Conservation (phyloP, 164 flowering plant genomes). For the Chimonanthus salicifolius region DNA sequence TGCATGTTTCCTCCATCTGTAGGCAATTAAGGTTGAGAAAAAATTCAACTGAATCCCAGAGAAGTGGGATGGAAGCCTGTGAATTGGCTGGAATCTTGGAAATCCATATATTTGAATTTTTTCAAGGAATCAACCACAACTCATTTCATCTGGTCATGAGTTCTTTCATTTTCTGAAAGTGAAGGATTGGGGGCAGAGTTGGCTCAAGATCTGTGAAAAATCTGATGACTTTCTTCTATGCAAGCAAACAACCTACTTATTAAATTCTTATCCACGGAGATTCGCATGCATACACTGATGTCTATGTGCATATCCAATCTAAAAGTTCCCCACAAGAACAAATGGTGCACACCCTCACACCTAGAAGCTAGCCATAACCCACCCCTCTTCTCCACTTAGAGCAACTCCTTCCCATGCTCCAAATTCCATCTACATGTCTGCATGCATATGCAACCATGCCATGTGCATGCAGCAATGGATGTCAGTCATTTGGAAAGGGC, state of each 20-base stretch:
- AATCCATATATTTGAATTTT: no score
- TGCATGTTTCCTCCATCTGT: not conserved
- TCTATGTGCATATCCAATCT: no score
- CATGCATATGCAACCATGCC: not conserved
- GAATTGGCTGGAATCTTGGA: not conserved
- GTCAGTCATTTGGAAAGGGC: not conserved
- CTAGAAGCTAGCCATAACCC: not conserved
- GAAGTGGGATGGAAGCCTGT: not conserved
- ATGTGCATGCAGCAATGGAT: not conserved
- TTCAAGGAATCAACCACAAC: no score
- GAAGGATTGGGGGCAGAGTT: not conserved
- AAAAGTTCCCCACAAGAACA: not conserved
- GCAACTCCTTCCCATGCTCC: not conserved
- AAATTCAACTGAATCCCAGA: not conserved
- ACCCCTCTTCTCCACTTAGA: not conserved
- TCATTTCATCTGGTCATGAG: no score
- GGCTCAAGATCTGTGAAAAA: not conserved
- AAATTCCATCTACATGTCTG: not conserved
- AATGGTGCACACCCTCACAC: not conserved
- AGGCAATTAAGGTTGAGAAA: not conserved
- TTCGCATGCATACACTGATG: no score
- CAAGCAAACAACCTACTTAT: not conserved
- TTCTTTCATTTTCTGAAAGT: not conserved
- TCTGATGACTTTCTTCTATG: not conserved
- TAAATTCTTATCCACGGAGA: no score